phyloP scores from a whole-genome alignment of 345 rosid species.

The Citrus medica region DNA sequence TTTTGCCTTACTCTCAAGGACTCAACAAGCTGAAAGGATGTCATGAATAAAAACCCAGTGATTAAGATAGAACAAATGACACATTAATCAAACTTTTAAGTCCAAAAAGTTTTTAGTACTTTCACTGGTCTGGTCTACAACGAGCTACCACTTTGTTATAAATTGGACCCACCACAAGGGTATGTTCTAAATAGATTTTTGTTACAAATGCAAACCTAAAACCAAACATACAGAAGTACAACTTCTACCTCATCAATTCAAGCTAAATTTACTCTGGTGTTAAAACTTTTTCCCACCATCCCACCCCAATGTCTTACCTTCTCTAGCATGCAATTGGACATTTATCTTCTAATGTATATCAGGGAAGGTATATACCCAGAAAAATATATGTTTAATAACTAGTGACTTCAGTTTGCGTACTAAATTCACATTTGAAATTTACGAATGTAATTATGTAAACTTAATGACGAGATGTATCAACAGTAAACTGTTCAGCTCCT shows the following conservation, averaged over 20 bases:
- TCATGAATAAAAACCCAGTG: not conserved
- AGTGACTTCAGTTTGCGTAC: not conserved
- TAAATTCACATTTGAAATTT: not conserved
- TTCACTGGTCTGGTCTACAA: not conserved
- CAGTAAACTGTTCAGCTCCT: not conserved
- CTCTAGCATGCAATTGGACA: not conserved
- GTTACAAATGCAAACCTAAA: not conserved
- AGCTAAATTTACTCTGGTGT: not conserved
- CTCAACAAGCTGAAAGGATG: not conserved
- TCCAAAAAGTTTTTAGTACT: not conserved
- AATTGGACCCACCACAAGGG: not conserved
- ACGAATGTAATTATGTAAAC: not conserved
- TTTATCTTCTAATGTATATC: not conserved
- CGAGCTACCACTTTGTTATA: not conserved
- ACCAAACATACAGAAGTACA: not conserved
- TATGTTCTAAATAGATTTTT: not conserved
- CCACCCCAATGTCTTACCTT: not conserved
- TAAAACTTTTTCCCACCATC: not conserved
- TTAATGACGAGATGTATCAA: not conserved
- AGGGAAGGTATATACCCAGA: not conserved
- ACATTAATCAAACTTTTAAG: not conserved
- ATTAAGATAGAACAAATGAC: too few species aligned
- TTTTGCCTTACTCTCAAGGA: not conserved
- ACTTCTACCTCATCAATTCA: not conserved
- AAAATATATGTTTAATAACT: not conserved